Base-by-base conservation (phyloP, 352 stramenopile genomes). In the Pythium guiyangense region DNA sequence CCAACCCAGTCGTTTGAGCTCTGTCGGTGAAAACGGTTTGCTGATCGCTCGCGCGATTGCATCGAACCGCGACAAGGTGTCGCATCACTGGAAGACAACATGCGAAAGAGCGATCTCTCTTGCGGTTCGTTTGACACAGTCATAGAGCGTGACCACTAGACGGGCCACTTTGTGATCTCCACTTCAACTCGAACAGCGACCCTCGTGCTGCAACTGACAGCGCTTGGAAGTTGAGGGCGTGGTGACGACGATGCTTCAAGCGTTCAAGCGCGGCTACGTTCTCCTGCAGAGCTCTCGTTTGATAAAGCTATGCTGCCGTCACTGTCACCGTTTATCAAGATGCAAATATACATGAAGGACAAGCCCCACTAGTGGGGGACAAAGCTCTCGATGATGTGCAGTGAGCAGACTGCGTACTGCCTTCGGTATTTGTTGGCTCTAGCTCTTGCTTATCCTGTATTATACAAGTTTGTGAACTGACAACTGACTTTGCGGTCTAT, bases 311-410 rank as follows among this genome's bases (percentile, higher is more conserved):
- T 47, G 42, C 42, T 47, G 17, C 42, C 18, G 42, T 47, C 42
- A 3, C 4, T 14, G 6, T 47, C 17, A 1, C 25, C 42, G 42
- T 47, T 47, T 17, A 47, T 10, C 42, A 47, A 47, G n/a, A 8
- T 9, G 29, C 8, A 34, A 3, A 45, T n/a, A n/a, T n/a, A n/a
- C n/a, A n/a, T n/a, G n/a, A 52, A n/a, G n/a, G n/a, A n/a, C n/a
- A n/a, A n/a, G n/a, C n/a, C n/a, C n/a, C n/a, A n/a, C n/a, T n/a
- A n/a, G n/a, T 62, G 34, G 52, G 62, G 52, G 0, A 63, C 57
- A 0, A 64, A 64, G 11, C 54, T 57, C 14, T 61, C 60, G 5
- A 54, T 69, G 57, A 14, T 48, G 27, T 71, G 56, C 48, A 54
- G 62, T 47, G 56, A 46, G 6, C 14, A 49, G 0, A 62, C 52